Percentiles rank a stretch among this genome's conserved stretches.
Evolutionary conservation across 306 rosid species (phyloP).

Genomic region (Dryas alaskensis): DNA sequence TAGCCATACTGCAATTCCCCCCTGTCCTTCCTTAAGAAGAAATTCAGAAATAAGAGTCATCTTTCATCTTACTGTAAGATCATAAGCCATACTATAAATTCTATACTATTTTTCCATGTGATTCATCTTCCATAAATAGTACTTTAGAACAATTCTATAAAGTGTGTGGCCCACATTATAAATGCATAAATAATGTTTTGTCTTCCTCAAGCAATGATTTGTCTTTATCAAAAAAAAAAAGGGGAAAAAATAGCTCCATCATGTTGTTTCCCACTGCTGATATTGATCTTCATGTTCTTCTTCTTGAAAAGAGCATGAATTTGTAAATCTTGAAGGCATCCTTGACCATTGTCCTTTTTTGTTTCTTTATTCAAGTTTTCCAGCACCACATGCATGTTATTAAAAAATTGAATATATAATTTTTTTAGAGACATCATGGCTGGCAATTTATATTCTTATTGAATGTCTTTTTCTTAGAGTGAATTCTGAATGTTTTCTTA

Average conservation of each 20-base stretch:
- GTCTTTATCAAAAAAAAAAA: background rate
- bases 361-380: background rate
- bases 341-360: background rate
- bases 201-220: background rate
- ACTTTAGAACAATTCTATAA: background rate
- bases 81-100: background rate
- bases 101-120: background rate
- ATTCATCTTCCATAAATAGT: background rate
- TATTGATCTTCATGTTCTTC: background rate
- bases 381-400: background rate
- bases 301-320: background rate
- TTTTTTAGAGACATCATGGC: background rate
- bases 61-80: too few relatives aligned
- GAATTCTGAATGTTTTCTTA: conserved; percentile 24
- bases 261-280: background rate
- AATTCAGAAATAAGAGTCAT: background rate
- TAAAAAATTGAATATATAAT: background rate
- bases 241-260: too few relatives aligned
- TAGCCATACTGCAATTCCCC: background rate
- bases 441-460: background rate
- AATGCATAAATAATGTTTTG: background rate
- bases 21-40: background rate
- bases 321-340: background rate
- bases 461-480: background rate
- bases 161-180: background rate